A percentile compares a stretch with the other conserved stretches of the same genome.
phyloP scores from a whole-genome alignment of 1,139 yeast species.

The Debaryomycetaceae sp. region DNA sequence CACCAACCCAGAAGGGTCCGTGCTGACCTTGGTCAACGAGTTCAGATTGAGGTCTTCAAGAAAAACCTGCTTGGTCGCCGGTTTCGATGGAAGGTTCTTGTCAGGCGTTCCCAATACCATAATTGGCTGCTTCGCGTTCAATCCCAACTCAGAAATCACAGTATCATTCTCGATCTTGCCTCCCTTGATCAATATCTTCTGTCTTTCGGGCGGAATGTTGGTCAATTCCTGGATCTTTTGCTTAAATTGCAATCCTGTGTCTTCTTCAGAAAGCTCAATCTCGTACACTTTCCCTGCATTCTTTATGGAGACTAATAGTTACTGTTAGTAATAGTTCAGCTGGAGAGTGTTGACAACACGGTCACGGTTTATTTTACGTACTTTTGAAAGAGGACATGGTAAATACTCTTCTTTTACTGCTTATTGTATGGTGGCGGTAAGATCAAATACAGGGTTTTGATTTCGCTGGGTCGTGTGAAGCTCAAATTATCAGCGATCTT shows the following conservation, averaged over 20 bases:
- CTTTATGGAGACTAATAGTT: slow-evolving; percentile 52
- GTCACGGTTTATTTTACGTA: slow-evolving; percentile 2
- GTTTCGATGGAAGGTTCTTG: slow-evolving; percentile 57
- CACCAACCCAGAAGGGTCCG: slow-evolving; percentile 75
- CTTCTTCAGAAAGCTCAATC: slow-evolving; percentile 53
- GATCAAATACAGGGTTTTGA: neutral
- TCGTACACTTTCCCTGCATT: slow-evolving; percentile 85
- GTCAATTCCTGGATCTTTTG: slow-evolving; percentile 69
- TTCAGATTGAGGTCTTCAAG: slow-evolving; percentile 64
- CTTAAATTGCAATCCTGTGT: slow-evolving; percentile 70
- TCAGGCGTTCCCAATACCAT: slow-evolving; percentile 95
- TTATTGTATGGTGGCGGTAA: neutral
- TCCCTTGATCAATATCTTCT: slow-evolving; percentile 84
- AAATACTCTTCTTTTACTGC: neutral
- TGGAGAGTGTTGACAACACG: neutral
- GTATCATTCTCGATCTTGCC: slow-evolving; percentile 79
- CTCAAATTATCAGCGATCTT: too few relatives aligned
- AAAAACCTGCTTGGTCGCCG: slow-evolving; percentile 54
- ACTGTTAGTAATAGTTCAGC: slow-evolving; percentile 6
- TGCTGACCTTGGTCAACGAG: slow-evolving; percentile 35
- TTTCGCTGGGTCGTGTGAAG: neutral
- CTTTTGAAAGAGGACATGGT: slow-evolving; percentile 8
- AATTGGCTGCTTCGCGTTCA: slow-evolving; percentile 65
- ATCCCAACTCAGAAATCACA: slow-evolving; percentile 36
- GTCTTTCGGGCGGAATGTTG: slow-evolving; percentile 81